Evolutionary conservation across 176 grass and related monocot species (phyloP).

Genomic region (Musa acuminata): DNA sequence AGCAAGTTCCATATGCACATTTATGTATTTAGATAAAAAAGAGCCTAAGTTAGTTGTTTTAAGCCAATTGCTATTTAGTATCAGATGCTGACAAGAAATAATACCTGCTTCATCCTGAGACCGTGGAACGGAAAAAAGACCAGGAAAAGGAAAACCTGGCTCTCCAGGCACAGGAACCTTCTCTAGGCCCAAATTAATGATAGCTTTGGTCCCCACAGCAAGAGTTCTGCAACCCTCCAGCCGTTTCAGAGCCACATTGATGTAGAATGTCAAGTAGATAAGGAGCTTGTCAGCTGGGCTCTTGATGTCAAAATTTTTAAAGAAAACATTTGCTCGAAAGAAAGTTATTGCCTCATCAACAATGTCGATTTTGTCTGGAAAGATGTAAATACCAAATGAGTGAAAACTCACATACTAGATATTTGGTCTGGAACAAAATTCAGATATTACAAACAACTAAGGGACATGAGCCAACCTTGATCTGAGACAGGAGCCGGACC

Average conservation of each 20-base stretch:
- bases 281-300: conserved; percentile 77
- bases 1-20: neutral
- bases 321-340: conserved; percentile 99
- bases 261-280: conserved; percentile 92
- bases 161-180: conserved; percentile 95
- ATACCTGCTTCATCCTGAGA: conserved; percentile 78
- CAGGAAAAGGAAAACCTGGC: conserved; percentile 90
- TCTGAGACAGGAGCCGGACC: conserved; percentile 69
- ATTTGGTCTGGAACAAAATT: neutral
- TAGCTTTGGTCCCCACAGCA: conserved; percentile 94
- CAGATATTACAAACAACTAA: neutral
- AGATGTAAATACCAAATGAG: conserved; percentile 7
- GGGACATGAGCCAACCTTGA: conserved; percentile 33
- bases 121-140: conserved; percentile 67
- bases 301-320: conserved; percentile 89
- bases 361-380: conserved; percentile 70
- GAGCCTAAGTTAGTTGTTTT: neutral
- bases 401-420: neutral
- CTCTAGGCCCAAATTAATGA: conserved; percentile 89
- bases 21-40: neutral
- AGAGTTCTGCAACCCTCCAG: conserved; percentile 87
- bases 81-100: neutral
- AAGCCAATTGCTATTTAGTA: neutral
- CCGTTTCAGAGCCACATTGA: conserved; percentile 55
- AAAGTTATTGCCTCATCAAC: conserved; percentile 98